Evolutionary conservation across 768 basidiomycete genomes (phyloP).

Genomic region (Lentinula guzmanii): DNA sequence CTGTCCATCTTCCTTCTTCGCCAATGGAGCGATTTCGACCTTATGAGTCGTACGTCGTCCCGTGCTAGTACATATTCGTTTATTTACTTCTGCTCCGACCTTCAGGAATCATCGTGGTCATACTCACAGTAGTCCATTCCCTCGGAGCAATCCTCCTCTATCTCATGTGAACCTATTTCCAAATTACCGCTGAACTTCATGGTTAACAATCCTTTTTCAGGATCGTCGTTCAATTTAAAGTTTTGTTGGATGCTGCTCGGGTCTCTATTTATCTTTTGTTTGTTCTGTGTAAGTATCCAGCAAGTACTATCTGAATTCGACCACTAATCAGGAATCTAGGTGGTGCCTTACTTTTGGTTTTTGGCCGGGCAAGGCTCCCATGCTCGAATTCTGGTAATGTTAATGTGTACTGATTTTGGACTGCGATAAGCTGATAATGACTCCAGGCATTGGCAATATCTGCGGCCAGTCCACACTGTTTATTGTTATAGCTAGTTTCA

Average conservation of each 20-base stretch:
- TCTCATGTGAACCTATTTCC: constrained; percentile 24
- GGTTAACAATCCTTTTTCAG: constrained; percentile 11
- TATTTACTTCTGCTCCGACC: constrained; percentile 1
- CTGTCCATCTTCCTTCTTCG: constrained; percentile 27
- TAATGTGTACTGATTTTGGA: neutral
- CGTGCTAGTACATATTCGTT: neutral
- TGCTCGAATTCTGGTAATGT: constrained; percentile 27
- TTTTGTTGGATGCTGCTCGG: constrained; percentile 30
- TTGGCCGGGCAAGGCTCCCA: constrained; percentile 24
- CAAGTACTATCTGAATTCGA: neutral
- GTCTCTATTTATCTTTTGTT: constrained; percentile 24
- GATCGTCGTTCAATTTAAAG: constrained; percentile 32
- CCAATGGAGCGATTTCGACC: constrained; percentile 26
- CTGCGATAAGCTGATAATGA: neutral
- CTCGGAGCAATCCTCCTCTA: constrained; percentile 27
- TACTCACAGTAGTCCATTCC: constrained; percentile 22
- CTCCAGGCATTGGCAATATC: constrained; percentile 19
- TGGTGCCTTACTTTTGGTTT: constrained; percentile 24
- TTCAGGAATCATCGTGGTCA: constrained; percentile 27
- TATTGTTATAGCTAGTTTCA: constrained; percentile 25
- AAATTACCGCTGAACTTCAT: neutral
- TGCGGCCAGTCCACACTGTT: constrained; percentile 24
- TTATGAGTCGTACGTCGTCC: constrained; percentile 24
- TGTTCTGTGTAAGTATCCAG: neutral
- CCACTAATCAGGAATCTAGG: constrained; percentile 13